Base-by-base conservation (phyloP, 2,329 filamentous ascomycete genomes). In the Trichoderma arundinaceum region DNA sequence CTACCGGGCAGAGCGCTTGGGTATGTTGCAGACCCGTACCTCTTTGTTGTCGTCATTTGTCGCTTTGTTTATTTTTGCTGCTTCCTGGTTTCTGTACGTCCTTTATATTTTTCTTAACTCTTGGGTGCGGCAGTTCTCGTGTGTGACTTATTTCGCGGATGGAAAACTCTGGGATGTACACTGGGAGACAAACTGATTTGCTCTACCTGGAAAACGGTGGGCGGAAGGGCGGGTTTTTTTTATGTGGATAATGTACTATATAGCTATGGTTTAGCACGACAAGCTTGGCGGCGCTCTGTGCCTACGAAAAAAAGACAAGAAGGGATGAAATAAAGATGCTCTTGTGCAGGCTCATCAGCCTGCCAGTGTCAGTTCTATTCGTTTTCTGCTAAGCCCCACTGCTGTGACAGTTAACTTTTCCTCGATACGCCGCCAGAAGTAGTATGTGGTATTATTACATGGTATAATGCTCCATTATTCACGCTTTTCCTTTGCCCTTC, bases 401-500 rank as follows among this genome's bases (percentile, higher is more conserved):
- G n/a, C 28, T 17, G 28, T 52, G 46, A 51, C 35, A 4, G 19
- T 19, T 28, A 43, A 22, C 7, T 13, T 15, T 39, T 41, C 10
- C 38, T 28, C 3, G n/a, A 49, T 22, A 41, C 9, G 4, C 49
- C 51, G 51, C 52, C 43, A 33, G 22, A 28, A 28, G 9, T 46
- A 46, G 49, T 56, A 56, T 44, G 35, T 46, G 44, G 46, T 51
- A 61, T 44, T 41, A 51, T 13, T 51, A 33, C 10, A 22, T 56
- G 32, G 49, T 64, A 52, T 52, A 52, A 33, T 17, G 35, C 22
- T 52, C 41, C 38, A 43, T 12, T 19, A 10, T 38, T 46, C 13
- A 56, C 38, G 44, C 41, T 44, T 17, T 57, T 13, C 48, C 57
- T 53, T 66, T 67, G 15, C 56, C 75, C 69, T 80, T 84, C 44